Base-by-base conservation (phyloP, 202 grass and related monocot species). In the Hordeum pubiflorum region DNA sequence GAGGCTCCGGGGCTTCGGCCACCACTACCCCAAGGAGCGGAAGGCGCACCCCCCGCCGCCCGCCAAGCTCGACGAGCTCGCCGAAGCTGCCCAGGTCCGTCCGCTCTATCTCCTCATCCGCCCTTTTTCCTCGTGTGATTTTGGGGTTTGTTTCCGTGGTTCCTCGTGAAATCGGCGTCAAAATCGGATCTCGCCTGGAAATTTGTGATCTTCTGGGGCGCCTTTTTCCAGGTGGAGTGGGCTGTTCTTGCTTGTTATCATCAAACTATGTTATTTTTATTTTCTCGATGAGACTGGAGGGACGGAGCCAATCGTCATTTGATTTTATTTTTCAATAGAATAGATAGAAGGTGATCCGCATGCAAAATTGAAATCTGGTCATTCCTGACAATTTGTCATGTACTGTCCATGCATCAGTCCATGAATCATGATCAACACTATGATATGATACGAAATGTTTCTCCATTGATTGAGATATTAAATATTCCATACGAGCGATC, bases 61-160 rank as follows among this genome's bases (percentile, higher is more conserved):
- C 7, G 74, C 89, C 20, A 91, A 86, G 90, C 82, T 90, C 76
- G 93, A 92, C 85, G 93, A 92, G 67, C 90, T 96, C 39, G 76
- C 86, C 71, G 75, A 72, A 66, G 93, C 90, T 38, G 74, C 79
- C 26, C 71, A 92, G 85, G 93, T 92, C 29, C 27, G 56, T 57
- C 60, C 40, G 0, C n/a, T 33, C 80, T 4, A 6, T 69, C 46
- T 41, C 18, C 56, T 21, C 22, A 22, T 10, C 55, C 55, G 55
- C 1, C 2, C 26, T 10, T 10, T 10, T 9, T 2, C 44, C 13
- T 2, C 7, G 31, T 27, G 11, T 2, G 37, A 23, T 58, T 38
- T 15, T 4, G 22, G 24, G 7, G 3, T 72, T 56, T 78, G 0
- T 15, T 50, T 78, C 46, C 13, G 60, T 68, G 39, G 21, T 77